Evolutionary conservation across 495 filamentous ascomycete genomes (phyloP).

Genomic region (Annulohypoxylon moriforme): DNA sequence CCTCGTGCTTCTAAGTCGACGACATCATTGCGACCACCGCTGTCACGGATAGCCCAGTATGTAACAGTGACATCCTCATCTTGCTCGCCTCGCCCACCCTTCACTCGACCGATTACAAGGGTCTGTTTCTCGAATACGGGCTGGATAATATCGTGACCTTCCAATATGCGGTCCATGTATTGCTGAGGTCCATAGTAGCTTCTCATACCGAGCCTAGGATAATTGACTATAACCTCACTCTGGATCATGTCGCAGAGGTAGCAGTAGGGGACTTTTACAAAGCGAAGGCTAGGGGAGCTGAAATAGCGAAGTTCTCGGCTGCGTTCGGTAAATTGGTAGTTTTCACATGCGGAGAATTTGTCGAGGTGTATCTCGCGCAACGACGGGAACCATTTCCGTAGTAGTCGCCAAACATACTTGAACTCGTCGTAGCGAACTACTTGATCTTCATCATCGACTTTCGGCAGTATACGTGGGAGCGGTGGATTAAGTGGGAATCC

Average conservation of each 20-base stretch:
- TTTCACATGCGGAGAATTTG: constrained; percentile 4
- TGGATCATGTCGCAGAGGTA: constrained; percentile 2
- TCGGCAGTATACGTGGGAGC: neutral
- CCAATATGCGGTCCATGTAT: neutral
- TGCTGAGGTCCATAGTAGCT: neutral
- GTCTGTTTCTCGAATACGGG: constrained; percentile 17
- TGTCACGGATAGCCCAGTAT: neutral
- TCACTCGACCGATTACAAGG: constrained; percentile 21
- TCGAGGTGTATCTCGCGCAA: constrained; percentile 19
- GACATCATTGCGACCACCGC: neutral
- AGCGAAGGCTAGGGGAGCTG: neutral
- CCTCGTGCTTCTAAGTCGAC: neutral
- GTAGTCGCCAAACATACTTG: constrained; percentile 14
- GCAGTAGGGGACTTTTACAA: neutral
- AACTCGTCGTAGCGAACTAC: neutral
- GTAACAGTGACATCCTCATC: constrained; percentile 7
- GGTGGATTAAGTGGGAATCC: neutral
- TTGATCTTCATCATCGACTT: neutral
- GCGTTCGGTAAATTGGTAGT: neutral
- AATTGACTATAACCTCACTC: neutral
- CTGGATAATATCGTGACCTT: neutral
- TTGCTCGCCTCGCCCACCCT: neutral
- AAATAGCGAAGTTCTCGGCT: neutral
- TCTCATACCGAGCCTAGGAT: neutral
- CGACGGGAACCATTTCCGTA: constrained; percentile 10